Conservation (phyloP, 345 rosid genomes). For the Pelargonium nanum region DNA sequence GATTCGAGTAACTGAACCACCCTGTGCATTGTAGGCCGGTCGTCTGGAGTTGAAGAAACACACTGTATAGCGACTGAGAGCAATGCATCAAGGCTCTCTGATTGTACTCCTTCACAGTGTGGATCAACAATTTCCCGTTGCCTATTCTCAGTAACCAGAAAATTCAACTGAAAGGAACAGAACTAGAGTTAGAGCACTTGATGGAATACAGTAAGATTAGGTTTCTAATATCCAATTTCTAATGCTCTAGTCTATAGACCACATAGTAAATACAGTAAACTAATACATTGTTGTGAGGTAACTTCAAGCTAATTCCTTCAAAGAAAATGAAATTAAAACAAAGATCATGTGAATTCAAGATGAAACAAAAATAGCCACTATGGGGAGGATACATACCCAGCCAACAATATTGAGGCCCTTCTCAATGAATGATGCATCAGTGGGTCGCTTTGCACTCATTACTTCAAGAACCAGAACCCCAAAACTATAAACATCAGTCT, state of each 20-base stretch:
- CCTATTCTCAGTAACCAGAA: slow-evolving; percentile 53
- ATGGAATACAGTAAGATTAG: neutral
- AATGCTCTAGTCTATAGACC: too few relatives aligned
- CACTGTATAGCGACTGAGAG: slow-evolving; percentile 76
- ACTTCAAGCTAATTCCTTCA: too few relatives aligned
- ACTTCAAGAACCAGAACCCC: slow-evolving; percentile 92
- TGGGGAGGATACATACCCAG: slow-evolving; percentile 85
- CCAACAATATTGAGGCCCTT: slow-evolving; percentile 97
- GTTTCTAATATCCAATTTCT: neutral
- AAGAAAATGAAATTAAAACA: too few relatives aligned
- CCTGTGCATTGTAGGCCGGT: slow-evolving; percentile 94
- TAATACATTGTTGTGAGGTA: too few relatives aligned
- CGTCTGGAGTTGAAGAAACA: slow-evolving; percentile 68
- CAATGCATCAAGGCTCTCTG: slow-evolving; percentile 72
- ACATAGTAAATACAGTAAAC: too few relatives aligned
- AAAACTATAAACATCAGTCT: slow-evolving; percentile 93
- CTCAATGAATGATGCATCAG: slow-evolving; percentile 93
- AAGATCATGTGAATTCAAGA: too few relatives aligned
- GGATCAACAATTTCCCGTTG: slow-evolving; percentile 61
- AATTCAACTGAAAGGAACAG: slow-evolving; percentile 58
- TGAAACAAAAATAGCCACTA: too few relatives aligned
- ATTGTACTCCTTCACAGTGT: slow-evolving; percentile 67
- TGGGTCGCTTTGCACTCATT: slow-evolving; percentile 89
- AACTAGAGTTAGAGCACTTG: neutral
- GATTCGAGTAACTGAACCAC: slow-evolving; percentile 89